Conservation (phyloP, 2,329 filamentous ascomycete species). For the Pseudocercospora cruenta region DNA sequence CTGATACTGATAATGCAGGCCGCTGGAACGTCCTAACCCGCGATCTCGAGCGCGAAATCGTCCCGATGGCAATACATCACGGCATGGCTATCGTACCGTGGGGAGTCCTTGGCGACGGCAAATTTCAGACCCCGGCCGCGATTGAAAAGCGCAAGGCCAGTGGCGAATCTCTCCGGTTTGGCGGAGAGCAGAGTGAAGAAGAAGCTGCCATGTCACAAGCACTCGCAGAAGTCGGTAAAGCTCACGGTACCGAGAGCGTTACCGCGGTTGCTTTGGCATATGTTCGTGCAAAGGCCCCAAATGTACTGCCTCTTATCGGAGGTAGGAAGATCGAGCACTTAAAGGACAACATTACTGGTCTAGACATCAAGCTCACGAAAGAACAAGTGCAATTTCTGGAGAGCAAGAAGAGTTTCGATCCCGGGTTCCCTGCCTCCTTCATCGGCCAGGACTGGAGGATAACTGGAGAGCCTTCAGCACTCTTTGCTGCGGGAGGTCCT, state of each 20-base stretch:
- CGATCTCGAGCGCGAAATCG: slow-evolving; percentile 57
- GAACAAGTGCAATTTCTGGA: slow-evolving; percentile 69
- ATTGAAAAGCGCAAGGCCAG: slow-evolving; percentile 27
- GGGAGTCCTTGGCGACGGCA: slow-evolving; percentile 57
- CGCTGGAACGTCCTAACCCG: slow-evolving; percentile 63
- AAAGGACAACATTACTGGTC: slow-evolving; percentile 65
- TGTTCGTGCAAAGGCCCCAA: slow-evolving; percentile 65
- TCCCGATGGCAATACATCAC: slow-evolving; percentile 65
- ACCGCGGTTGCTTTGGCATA: slow-evolving; percentile 67
- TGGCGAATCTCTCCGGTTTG: slow-evolving; percentile 1
- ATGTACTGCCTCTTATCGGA: slow-evolving; percentile 76
- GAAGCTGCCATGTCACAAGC: slow-evolving; percentile 58
- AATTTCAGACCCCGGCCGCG: slow-evolving; percentile 44
- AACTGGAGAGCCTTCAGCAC: slow-evolving; percentile 24
- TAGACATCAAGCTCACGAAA: slow-evolving; percentile 58
- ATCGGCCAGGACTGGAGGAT: slow-evolving; percentile 43
- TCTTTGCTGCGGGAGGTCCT: neutral
- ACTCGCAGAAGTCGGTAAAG: slow-evolving; percentile 62
- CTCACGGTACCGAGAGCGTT: slow-evolving; percentile 58
- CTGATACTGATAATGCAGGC: slow-evolving; percentile 34
- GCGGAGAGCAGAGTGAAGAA: slow-evolving; percentile 49
- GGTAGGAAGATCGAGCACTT: slow-evolving; percentile 74
- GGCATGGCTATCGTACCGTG: slow-evolving; percentile 63
- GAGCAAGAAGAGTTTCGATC: slow-evolving; percentile 58
- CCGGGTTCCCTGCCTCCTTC: slow-evolving; percentile 67